A percentile compares a stretch with the other conserved stretches of the same genome.
phyloP scores from a whole-genome alignment of 2,329 filamentous ascomycete species.

The Ceratocystiopsis sp. region DNA sequence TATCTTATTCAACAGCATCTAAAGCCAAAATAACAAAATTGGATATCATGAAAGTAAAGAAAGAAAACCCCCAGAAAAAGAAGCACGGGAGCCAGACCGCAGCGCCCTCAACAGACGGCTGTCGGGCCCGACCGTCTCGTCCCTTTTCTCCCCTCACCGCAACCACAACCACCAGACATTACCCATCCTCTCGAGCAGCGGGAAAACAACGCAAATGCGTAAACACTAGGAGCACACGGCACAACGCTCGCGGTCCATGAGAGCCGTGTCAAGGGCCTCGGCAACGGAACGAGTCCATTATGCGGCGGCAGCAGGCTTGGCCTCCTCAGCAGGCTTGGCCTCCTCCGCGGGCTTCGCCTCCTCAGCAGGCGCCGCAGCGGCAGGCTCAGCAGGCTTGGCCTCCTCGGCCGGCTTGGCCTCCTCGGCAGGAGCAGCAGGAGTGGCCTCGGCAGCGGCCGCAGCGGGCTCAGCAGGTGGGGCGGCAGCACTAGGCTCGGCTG shows the following conservation, averaged over 20 bases:
- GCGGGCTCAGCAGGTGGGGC: constrained; percentile 1
- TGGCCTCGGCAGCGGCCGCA: constrained; percentile 4
- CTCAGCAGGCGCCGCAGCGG: constrained; percentile 9
- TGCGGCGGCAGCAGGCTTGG: background rate
- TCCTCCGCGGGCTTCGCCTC: background rate
- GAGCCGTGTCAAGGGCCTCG: too few species aligned
- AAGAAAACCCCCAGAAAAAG: background rate
- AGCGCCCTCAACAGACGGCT: background rate
- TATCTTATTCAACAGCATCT: constrained; percentile 3
- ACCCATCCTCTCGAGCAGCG: too few species aligned
- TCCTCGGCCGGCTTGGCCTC: constrained; percentile 11
- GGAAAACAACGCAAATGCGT: too few species aligned
- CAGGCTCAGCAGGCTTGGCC: constrained; percentile 12
- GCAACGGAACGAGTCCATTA: too few species aligned
- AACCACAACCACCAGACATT: too few species aligned
- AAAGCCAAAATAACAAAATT: background rate
- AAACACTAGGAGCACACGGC: background rate
- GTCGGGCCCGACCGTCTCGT: too few species aligned
- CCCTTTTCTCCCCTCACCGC: too few species aligned
- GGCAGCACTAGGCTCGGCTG: background rate
- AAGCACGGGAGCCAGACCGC: constrained; percentile 1
- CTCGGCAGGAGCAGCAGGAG: constrained; percentile 10
- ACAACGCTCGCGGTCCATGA: background rate
- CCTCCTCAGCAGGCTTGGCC: constrained; percentile 1
- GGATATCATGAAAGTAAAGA: constrained; percentile 9